phyloP scores from a whole-genome alignment of 208 protist species.

The Angomonas ambiguus region DNA sequence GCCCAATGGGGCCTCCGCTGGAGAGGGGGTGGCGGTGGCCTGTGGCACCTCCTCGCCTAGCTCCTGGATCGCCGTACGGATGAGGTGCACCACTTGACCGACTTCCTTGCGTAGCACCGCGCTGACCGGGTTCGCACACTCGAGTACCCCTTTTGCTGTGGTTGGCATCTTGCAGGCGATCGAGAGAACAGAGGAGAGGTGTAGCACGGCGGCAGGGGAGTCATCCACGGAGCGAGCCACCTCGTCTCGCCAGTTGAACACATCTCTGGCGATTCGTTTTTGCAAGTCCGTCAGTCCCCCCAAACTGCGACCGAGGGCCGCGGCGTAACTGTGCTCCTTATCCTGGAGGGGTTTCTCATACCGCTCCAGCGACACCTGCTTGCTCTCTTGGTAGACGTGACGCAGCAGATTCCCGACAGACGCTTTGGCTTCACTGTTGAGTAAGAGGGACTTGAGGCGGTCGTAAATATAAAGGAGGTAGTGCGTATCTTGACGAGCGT shows the following conservation, averaged over 20 bases:
- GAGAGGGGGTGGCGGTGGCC: neutral
- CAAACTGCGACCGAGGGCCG: slow-evolving; percentile 65
- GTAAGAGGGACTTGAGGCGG: slow-evolving; percentile 67
- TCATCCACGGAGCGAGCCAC: slow-evolving; percentile 78
- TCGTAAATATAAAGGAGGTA: slow-evolving; percentile 98
- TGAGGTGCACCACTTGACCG: slow-evolving; percentile 50
- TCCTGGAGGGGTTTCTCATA: slow-evolving; percentile 93
- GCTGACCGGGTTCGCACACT: slow-evolving; percentile 73
- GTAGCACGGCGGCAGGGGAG: slow-evolving; percentile 75
- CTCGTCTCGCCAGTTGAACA: slow-evolving; percentile 85
- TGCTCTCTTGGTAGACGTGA: slow-evolving; percentile 78
- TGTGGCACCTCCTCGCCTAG: slow-evolving; percentile 7
- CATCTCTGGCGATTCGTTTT: slow-evolving; percentile 46
- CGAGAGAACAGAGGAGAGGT: slow-evolving; percentile 65
- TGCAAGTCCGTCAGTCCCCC: slow-evolving; percentile 59
- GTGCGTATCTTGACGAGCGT: slow-evolving; percentile 98
- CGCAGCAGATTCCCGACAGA: slow-evolving; percentile 80
- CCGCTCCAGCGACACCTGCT: slow-evolving; percentile 73
- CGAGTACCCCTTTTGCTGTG: slow-evolving; percentile 61
- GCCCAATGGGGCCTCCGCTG: neutral
- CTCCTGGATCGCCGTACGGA: slow-evolving; percentile 36
- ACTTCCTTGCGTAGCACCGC: slow-evolving; percentile 57
- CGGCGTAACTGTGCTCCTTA: slow-evolving; percentile 61
- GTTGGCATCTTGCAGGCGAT: slow-evolving; percentile 83
- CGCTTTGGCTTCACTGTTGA: slow-evolving; percentile 73